phyloP scores from a whole-genome alignment of 257 asterid genomes.

The Rauvolfia tetraphylla region DNA sequence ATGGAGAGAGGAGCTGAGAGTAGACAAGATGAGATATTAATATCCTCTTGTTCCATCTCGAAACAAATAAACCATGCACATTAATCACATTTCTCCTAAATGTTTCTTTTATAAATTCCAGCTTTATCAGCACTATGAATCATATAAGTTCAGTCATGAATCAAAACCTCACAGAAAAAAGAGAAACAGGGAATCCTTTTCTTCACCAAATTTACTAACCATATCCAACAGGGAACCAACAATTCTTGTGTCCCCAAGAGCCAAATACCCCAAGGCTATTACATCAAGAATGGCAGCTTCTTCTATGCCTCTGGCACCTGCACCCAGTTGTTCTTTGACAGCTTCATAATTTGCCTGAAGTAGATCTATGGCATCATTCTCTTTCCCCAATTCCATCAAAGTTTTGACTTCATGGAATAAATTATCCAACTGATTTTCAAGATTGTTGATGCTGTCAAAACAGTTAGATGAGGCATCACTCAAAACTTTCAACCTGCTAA shows the following conservation, averaged over 20 bases:
- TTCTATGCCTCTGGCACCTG: constrained; percentile 62
- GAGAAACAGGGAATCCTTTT: constrained; percentile 8
- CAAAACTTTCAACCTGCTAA: constrained; percentile 24
- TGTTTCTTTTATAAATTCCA: neutral
- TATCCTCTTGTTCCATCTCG: neutral
- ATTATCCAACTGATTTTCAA: constrained; percentile 64
- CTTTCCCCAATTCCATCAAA: constrained; percentile 60
- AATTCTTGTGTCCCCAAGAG: constrained; percentile 53
- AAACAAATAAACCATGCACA: neutral
- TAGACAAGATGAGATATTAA: neutral
- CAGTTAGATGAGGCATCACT: constrained; percentile 26
- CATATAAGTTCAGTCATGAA: neutral
- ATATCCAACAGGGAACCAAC: constrained; percentile 51
- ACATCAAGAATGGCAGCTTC: constrained; percentile 91
- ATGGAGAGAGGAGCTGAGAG: neutral
- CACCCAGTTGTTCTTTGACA: constrained; percentile 61
- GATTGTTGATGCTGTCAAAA: constrained; percentile 36
- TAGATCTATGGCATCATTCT: constrained; percentile 60
- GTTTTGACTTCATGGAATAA: constrained; percentile 64
- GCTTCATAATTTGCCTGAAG: constrained; percentile 82
- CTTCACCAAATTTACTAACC: constrained; percentile 50
- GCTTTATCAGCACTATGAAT: neutral
- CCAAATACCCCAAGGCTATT: constrained; percentile 74
- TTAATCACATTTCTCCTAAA: neutral
- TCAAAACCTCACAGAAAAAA: neutral